Evolutionary conservation across 2,329 filamentous ascomycete genomes (phyloP).

Genomic region (Fusarium sp.): DNA sequence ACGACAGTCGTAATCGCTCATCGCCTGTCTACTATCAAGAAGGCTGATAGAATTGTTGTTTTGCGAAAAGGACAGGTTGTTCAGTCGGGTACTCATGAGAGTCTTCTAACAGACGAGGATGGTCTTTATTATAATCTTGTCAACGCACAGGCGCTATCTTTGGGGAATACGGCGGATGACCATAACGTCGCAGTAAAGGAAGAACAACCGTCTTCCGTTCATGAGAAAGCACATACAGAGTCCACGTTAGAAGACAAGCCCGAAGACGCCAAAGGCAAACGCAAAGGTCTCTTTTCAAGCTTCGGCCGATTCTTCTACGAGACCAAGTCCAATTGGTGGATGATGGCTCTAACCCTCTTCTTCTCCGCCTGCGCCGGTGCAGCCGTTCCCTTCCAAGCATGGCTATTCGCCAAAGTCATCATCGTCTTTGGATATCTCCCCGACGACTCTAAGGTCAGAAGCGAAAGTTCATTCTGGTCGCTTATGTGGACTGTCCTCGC

Average conservation of each 20-base stretch:
- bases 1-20: conserved; percentile 82
- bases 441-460: background rate
- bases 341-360: background rate
- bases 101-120: conserved; percentile 69
- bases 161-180: conserved; percentile 56
- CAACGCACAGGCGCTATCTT: conserved; percentile 68
- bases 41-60: conserved; percentile 83
- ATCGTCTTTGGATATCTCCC: conserved; percentile 55
- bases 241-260: background rate
- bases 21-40: conserved; percentile 78
- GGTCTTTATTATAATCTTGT: conserved; percentile 78
- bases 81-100: conserved; percentile 81
- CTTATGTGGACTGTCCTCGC: conserved; percentile 13
- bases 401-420: conserved; percentile 67
- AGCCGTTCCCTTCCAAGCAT: conserved; percentile 64
- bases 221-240: background rate
- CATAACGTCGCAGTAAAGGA: rapidly evolving
- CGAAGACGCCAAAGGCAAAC: background rate
- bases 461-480: conserved; percentile 2
- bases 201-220: background rate
- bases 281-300: conserved; percentile 50
- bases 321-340: conserved; percentile 2
- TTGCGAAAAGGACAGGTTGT: conserved; percentile 76
- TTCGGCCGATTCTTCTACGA: conserved; percentile 70
- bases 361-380: conserved; percentile 60